Base-by-base conservation (phyloP, 2,329 filamentous ascomycete species). In the Elsinoe perseae region DNA sequence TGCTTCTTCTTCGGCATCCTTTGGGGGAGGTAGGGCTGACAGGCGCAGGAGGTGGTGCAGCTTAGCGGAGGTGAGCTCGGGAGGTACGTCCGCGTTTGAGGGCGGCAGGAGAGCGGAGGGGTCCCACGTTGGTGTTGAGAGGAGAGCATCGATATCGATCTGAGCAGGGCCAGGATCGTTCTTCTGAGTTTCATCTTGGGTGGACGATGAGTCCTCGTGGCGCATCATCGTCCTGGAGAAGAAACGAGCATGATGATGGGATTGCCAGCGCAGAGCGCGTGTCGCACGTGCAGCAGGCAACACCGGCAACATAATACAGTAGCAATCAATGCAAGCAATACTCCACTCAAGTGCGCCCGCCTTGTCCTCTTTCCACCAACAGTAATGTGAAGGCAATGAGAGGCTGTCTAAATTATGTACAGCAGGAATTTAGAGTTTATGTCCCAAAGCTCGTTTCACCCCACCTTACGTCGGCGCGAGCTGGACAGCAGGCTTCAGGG, bases 1-100 rank as follows among this genome's bases (percentile, higher is more conserved):
- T 0, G 74, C 65, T 68, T 95, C 86, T 63, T 90, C 84, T 53
- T 76, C 76, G 1, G 74, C 61, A 1, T 77, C 77, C 16, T 77
- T 72, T 0, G 92, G 90, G 1, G 79, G 78, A 0, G 92, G 90
- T 0, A 98, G 84, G 12, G 92, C 91, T 3, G 91, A 95, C 36
- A 97, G 84, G 16, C 88, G 87, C 32, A 96, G 84, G 8, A 97
- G 83, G 69, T 96, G 92, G 63, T 82, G 83, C 0, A 97, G 80
- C 68, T 89, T 84, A 43, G 81, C 68, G 0, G 82, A 74, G 0
- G 85, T 83, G 60, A 95, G 79, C 57, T 58, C 68, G 36, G 69
- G 68, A 8, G 48, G 48, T 12, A 25, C 10, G 1, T 65, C 61
- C 16, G 67, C 59, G 46, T 65, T 43, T 1, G 68, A 59, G 57